Base-by-base conservation (phyloP, 345 rosid species). In the Crucihimalaya himalaica region DNA sequence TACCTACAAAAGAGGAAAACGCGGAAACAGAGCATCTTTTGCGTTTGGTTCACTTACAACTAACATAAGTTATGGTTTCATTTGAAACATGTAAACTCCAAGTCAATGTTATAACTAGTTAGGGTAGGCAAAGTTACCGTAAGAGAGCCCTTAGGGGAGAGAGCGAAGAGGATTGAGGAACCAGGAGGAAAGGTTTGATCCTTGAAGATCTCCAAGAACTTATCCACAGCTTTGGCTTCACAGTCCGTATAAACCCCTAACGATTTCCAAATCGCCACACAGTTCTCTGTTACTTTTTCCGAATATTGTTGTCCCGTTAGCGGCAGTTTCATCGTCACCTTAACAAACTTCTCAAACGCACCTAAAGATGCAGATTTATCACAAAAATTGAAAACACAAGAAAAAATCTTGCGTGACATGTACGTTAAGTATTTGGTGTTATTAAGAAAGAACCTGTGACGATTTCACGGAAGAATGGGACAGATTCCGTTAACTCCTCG, bases 201-300 rank as follows among this genome's bases (percentile, higher is more conserved):
- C 76, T 85, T 84, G 87, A 93, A 91, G 50, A 81, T 59, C 66
- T 85, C 72, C 9, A 64, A 18, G 60, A 93, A 88, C 18, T 79
- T 82, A 66, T 88, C 87, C 25, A 87, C 81, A 35, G 94, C 96
- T 79, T 83, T 84, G 21, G 87, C 94, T 69, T 93, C 97, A 16
- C 74, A 82, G 5, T 93, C 97, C 0, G 89, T 86, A 77, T 84
- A 93, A 47, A 86, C 39, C 52, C 96, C 96, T 25, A 86, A 10
- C 1, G 90, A 81, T 71, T 91, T 88, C 98, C 96, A 93, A 10
- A 71, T 60, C 1, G 84, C 86, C 4, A 85, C 83, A 66, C 97
- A 93, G 23, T 91, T 91, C 80, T 89, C 91, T 0, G 92, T 19
- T 10, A 93, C 97, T 71, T 86, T 88, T 83, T 88, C 92, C 0